Conservation (phyloP, 208 protist genomes). For the Leishmania lainsoni region DNA sequence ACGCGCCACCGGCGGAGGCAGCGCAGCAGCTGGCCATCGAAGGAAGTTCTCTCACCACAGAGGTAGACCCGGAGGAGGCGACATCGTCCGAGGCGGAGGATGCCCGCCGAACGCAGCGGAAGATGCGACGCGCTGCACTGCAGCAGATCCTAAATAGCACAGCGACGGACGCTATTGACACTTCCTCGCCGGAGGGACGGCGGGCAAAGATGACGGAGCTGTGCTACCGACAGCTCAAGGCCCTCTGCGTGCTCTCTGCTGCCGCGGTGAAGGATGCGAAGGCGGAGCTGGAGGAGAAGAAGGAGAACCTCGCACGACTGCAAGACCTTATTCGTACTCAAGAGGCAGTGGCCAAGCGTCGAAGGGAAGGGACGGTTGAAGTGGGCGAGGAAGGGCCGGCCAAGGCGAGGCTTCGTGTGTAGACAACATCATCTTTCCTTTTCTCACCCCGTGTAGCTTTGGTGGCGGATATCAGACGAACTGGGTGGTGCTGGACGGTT, state of each 20-base stretch:
- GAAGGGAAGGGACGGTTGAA: neutral
- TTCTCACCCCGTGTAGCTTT: neutral
- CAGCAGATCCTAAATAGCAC: slow-evolving; percentile 39
- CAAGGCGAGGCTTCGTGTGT: neutral
- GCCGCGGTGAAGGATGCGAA: slow-evolving; percentile 37
- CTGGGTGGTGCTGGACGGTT: neutral
- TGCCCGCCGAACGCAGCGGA: slow-evolving; percentile 15
- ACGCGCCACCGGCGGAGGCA: slow-evolving; percentile 61
- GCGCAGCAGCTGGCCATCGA: slow-evolving; percentile 68
- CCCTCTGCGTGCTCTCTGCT: slow-evolving; percentile 55
- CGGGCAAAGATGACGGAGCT: slow-evolving; percentile 52
- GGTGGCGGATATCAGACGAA: neutral
- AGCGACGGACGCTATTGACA: slow-evolving; percentile 35
- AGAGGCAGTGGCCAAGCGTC: neutral
- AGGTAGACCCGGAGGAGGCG: neutral
- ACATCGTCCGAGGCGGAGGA: slow-evolving; percentile 20
- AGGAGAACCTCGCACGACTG: slow-evolving; percentile 29
- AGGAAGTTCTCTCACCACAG: neutral
- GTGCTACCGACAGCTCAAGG: slow-evolving; percentile 68
- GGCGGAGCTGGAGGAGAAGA: slow-evolving; percentile 40
- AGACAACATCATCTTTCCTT: neutral
- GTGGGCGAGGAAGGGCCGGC: slow-evolving; percentile 1
- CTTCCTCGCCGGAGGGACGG: slow-evolving; percentile 18
- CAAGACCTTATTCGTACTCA: slow-evolving; percentile 12
- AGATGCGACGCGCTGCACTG: slow-evolving; percentile 47